Conservation (phyloP, 768 basidiomycete genomes). For the Xerocomus potaroensis region DNA sequence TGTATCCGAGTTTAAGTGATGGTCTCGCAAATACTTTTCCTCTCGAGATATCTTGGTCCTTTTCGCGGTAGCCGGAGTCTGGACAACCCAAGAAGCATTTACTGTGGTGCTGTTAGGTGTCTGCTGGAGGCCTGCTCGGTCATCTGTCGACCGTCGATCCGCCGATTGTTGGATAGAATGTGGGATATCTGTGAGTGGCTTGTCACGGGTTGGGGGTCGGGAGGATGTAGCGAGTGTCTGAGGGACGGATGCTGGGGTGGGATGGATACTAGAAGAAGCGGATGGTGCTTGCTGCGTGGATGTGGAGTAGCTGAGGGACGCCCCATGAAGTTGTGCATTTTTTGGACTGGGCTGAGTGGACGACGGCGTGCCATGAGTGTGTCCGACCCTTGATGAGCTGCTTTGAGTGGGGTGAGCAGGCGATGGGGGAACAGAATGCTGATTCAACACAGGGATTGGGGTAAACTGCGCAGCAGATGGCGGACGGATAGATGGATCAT, state of each 20-base stretch:
- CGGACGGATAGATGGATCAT: conserved; percentile 24
- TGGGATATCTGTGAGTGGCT: conserved; percentile 6
- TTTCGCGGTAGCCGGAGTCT: conserved; percentile 24
- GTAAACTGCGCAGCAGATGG: conserved; percentile 18
- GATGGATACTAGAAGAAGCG: conserved; percentile 14
- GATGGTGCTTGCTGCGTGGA: conserved; percentile 18
- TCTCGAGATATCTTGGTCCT: conserved; percentile 19
- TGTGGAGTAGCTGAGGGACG: conserved; percentile 6
- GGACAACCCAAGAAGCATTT: conserved; percentile 31
- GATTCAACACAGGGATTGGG: conserved; percentile 10
- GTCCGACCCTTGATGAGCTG: conserved; percentile 14
- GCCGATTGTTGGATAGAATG: conserved; percentile 6
- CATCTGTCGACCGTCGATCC: conserved; percentile 13
- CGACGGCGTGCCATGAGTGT: conserved; percentile 4
- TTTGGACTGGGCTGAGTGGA: conserved; percentile 26
- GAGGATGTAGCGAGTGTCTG: conserved; percentile 22
- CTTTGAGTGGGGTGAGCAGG: conserved; percentile 11
- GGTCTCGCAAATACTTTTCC: conserved; percentile 28
- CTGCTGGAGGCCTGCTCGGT: conserved; percentile 10
- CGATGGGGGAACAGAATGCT: conserved; percentile 19
- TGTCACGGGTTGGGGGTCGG: conserved; percentile 26
- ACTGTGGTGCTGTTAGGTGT: conserved; percentile 21
- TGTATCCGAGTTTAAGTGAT: conserved; percentile 17
- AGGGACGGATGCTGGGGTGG: conserved; percentile 20
- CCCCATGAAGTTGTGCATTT: conserved; percentile 15